Conservation (phyloP, 306 rosid genomes). For the Prunus mume region DNA sequence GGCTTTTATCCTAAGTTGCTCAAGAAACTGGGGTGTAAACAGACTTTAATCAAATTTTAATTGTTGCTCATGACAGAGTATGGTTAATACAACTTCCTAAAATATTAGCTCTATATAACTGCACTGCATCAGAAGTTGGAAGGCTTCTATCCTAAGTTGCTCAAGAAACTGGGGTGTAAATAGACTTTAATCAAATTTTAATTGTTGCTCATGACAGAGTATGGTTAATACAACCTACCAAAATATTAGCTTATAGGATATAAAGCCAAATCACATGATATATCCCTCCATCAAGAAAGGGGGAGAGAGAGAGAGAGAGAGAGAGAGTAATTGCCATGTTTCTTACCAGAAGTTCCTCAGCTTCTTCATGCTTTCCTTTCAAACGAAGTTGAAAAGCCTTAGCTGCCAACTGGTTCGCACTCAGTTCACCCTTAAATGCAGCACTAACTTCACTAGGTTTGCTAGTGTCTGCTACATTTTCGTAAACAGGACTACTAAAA, state of each 20-base stretch:
- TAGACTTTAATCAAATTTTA: background rate
- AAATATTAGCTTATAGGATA: background rate
- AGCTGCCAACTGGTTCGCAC: constrained; percentile 95
- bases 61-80: background rate
- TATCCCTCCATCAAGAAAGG: background rate
- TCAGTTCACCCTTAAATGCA: constrained; percentile 43
- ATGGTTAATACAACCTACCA: background rate
- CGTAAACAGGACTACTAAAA: constrained; percentile 34
- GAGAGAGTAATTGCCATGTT: background rate
- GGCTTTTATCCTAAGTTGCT: background rate
- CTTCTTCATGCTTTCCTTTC: constrained; percentile 93
- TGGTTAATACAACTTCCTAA: background rate
- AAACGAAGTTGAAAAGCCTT: constrained; percentile 88
- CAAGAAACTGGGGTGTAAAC: background rate
- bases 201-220: background rate
- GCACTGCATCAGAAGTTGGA: background rate
- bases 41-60: background rate
- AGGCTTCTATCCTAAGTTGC: background rate
- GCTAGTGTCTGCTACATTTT: constrained; percentile 32
- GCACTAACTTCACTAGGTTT: constrained; percentile 33
- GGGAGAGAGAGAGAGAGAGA: background rate
- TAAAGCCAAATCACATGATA: background rate
- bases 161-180: background rate
- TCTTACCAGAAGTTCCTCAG: constrained; percentile 72
- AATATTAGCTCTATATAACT: background rate